Evolutionary conservation across 768 basidiomycete genomes (phyloP).

Genomic region (Pleurotus tuoliensis): DNA sequence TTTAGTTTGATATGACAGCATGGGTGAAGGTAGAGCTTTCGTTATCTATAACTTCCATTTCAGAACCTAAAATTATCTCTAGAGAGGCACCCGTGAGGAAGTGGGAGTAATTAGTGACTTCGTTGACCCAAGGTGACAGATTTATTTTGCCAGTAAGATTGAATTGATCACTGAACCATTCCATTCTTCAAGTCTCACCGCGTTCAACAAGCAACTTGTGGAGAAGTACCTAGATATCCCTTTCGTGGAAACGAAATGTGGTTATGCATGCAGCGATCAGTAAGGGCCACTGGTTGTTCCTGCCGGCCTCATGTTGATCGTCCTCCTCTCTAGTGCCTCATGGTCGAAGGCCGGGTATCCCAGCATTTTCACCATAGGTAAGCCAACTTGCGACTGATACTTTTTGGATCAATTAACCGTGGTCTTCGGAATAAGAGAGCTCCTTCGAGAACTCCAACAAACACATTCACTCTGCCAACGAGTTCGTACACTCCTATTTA

Average conservation of each 20-base stretch:
- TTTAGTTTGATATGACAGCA: slow-evolving; percentile 86
- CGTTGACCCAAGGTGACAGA: slow-evolving; percentile 55
- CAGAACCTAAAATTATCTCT: slow-evolving; percentile 13
- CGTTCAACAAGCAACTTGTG: slow-evolving; percentile 76
- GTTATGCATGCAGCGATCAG: slow-evolving; percentile 95
- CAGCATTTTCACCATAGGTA: slow-evolving; percentile 80
- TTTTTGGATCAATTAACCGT: slow-evolving; percentile 13
- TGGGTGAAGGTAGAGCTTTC: slow-evolving; percentile 75
- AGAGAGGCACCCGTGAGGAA: slow-evolving; percentile 68
- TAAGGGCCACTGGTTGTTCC: slow-evolving; percentile 33
- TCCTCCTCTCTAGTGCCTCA: slow-evolving; percentile 48
- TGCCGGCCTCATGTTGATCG: slow-evolving; percentile 24
- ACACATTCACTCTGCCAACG: slow-evolving; percentile 76
- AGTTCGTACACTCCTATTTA: slow-evolving; percentile 50
- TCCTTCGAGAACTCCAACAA: slow-evolving; percentile 74
- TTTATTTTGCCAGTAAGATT: slow-evolving; percentile 10
- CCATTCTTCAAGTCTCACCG: slow-evolving; percentile 55
- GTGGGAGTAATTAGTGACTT: slow-evolving; percentile 86
- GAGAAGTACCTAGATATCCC: slow-evolving; percentile 81
- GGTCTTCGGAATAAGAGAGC: slow-evolving; percentile 43
- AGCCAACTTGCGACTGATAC: slow-evolving; percentile 17
- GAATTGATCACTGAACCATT: slow-evolving; percentile 7
- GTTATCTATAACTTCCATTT: slow-evolving; percentile 6
- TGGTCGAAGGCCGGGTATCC: slow-evolving; percentile 87
- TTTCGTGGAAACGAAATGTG: slow-evolving; percentile 82